A percentile compares a stretch with the other conserved stretches of the same genome.
Evolutionary conservation across 176 grass and related monocot species (phyloP).

Genomic region (Rhynchospora tenuis): DNA sequence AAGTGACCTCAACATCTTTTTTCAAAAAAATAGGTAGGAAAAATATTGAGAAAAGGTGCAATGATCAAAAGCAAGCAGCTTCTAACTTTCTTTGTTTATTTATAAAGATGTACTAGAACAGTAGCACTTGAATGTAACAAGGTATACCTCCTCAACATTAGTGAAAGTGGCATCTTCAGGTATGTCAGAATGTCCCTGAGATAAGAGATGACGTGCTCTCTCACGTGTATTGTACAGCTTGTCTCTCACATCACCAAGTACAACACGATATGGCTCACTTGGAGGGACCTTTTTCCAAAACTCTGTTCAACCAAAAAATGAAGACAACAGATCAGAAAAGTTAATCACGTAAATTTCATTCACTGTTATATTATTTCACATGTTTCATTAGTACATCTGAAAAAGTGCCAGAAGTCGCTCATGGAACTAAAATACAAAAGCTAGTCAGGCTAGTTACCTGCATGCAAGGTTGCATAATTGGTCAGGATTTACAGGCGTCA

Average conservation of each 20-base stretch:
- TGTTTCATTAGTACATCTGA: background rate
- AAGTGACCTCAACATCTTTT: constrained; percentile 19
- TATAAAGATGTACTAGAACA: background rate
- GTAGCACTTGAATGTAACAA: background rate
- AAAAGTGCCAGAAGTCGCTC: background rate
- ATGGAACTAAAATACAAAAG: background rate
- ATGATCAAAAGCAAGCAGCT: background rate
- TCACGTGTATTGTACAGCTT: constrained; percentile 87
- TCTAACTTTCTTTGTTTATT: background rate
- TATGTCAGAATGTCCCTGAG: constrained; percentile 93
- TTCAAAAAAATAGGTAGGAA: background rate
- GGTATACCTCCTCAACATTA: constrained; percentile 64
- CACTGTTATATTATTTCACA: background rate
- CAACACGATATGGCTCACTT: constrained; percentile 88
- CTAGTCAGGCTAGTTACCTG: background rate
- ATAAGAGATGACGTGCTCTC: constrained; percentile 75
- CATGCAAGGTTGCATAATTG: background rate
- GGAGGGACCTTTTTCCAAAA: constrained; percentile 97
- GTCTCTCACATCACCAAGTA: constrained; percentile 87
- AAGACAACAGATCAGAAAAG: constrained; percentile 20
- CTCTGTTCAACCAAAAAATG: constrained; percentile 38
- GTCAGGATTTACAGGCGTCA: background rate
- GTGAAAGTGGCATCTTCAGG: constrained; percentile 72
- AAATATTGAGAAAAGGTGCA: background rate
- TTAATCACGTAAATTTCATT: background rate